phyloP scores from a whole-genome alignment of 169 alveolate genomes.

The Plasmodium billcollinsi region DNA sequence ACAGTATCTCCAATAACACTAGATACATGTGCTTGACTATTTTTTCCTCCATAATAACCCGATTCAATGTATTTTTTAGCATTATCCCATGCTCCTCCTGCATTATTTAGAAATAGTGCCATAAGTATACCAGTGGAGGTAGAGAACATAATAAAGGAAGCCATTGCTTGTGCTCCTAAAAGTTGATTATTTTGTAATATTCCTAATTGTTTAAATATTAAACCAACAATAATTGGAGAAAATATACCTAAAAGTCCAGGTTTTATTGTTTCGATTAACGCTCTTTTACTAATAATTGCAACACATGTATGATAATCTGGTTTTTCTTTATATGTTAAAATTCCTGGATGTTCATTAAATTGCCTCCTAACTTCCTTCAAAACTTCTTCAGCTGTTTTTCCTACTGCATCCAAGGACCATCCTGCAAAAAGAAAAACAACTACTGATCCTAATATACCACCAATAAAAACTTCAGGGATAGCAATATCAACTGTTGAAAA shows the following conservation, averaged over 20 bases:
- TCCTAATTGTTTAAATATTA: slow-evolving; percentile 85
- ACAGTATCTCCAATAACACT: slow-evolving; percentile 91
- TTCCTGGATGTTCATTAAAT: slow-evolving; percentile 85
- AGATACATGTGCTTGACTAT: slow-evolving; percentile 84
- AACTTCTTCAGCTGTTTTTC: slow-evolving; percentile 89
- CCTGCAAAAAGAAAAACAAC: slow-evolving; percentile 90
- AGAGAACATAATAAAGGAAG: slow-evolving; percentile 90
- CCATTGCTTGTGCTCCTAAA: slow-evolving; percentile 86
- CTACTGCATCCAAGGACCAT: slow-evolving; percentile 89
- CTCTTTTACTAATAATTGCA: slow-evolving; percentile 86
- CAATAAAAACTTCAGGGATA: slow-evolving; percentile 86
- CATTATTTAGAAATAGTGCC: slow-evolving; percentile 89
- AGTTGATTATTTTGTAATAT: slow-evolving; percentile 75
- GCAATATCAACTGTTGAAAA: slow-evolving; percentile 78
- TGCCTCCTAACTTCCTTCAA: slow-evolving; percentile 89
- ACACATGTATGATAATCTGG: slow-evolving; percentile 91
- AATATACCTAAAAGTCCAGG: slow-evolving; percentile 87
- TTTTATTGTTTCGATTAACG: slow-evolving; percentile 88
- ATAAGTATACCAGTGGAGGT: slow-evolving; percentile 90
- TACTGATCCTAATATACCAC: slow-evolving; percentile 89
- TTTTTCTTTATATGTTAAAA: slow-evolving; percentile 82
- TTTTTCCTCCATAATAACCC: slow-evolving; percentile 86
- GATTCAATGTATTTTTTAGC: slow-evolving; percentile 89
- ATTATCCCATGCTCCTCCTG: slow-evolving; percentile 94
- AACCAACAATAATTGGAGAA: slow-evolving; percentile 85